Percentiles rank a stretch among this genome's conserved stretches.
These are phyloP conservation scores for Hirsutella minnesotensis DNA, from an alignment of 2,329 filamentous ascomycete species.

Conservation along the genomic window DNA sequence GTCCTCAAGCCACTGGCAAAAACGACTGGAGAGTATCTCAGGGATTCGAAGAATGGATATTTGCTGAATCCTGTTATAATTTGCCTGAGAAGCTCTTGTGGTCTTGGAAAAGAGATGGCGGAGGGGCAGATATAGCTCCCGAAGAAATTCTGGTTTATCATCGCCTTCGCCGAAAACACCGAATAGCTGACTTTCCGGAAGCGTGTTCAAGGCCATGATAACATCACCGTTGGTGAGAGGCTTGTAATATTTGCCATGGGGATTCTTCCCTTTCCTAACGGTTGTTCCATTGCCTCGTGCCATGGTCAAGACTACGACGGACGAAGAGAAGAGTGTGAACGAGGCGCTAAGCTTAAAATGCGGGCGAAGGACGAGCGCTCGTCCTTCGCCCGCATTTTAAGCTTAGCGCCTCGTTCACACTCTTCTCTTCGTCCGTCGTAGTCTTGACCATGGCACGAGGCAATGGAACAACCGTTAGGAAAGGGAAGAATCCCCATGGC, in stretches of 20 bases:
- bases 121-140: neutral
- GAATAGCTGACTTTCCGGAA: neutral
- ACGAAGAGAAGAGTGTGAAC: neutral
- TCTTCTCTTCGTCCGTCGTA: neutral
- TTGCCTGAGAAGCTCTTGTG: neutral
- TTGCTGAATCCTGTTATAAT: neutral
- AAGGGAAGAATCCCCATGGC: neutral
- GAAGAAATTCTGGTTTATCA: neutral
- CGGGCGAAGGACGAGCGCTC: neutral
- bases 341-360: neutral
- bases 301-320: neutral
- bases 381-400: neutral
- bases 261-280: neutral
- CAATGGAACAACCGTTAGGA: neutral
- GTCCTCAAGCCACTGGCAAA: neutral
- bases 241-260: neutral
- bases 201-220: neutral
- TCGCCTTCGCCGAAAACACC: neutral
- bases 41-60: neutral
- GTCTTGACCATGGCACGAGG: neutral
- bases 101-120: neutral
- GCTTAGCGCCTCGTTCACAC: no score
- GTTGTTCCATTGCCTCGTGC: neutral
- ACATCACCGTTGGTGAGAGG: neutral
- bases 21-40: neutral